Evolutionary conservation across 2,329 filamentous ascomycete species (phyloP).

Genomic region (Fusarium armeniacum): DNA sequence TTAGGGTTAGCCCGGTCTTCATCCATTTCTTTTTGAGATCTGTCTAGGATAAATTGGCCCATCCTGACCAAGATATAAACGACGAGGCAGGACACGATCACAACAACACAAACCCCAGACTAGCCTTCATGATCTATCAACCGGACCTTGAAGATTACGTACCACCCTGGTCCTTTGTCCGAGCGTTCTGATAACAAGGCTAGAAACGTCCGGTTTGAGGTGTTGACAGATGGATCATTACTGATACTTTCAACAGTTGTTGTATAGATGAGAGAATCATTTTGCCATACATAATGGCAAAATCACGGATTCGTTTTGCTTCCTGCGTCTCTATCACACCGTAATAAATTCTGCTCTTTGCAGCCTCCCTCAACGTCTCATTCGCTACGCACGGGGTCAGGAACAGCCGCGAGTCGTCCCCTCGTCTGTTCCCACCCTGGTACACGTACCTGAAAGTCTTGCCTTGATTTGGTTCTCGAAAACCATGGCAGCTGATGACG

Average conservation of each 20-base stretch:
- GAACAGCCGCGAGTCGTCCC: constrained; percentile 34
- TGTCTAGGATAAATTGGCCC: constrained; percentile 38
- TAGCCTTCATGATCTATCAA: constrained; percentile 28
- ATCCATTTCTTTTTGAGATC: constrained; percentile 39
- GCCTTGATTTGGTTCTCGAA: constrained; percentile 21
- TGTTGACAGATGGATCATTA: constrained; percentile 33
- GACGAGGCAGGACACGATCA: constrained; percentile 40
- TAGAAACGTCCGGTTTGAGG: constrained; percentile 30
- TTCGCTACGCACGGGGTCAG: constrained; percentile 38
- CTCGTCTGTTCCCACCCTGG: constrained; percentile 31
- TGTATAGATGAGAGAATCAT: background rate
- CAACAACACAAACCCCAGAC: constrained; percentile 24
- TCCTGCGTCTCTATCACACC: constrained; percentile 4
- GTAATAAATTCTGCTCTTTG: constrained; percentile 4
- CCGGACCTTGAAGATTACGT: constrained; percentile 41
- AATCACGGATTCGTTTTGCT: constrained; percentile 7
- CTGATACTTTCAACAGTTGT: constrained; percentile 6
- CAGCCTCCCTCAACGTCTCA: constrained; percentile 14
- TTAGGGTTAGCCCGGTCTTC: constrained; percentile 11
- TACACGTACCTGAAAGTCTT: constrained; percentile 29
- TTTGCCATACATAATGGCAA: constrained; percentile 5
- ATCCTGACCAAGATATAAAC: constrained; percentile 32
- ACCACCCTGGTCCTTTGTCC: constrained; percentile 22
- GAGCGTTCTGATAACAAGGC: constrained; percentile 20
- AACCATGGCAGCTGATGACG: constrained; percentile 44